phyloP scores from a whole-genome alignment of 2,329 filamentous ascomycete species.

The Ceratocystis albifundus region DNA sequence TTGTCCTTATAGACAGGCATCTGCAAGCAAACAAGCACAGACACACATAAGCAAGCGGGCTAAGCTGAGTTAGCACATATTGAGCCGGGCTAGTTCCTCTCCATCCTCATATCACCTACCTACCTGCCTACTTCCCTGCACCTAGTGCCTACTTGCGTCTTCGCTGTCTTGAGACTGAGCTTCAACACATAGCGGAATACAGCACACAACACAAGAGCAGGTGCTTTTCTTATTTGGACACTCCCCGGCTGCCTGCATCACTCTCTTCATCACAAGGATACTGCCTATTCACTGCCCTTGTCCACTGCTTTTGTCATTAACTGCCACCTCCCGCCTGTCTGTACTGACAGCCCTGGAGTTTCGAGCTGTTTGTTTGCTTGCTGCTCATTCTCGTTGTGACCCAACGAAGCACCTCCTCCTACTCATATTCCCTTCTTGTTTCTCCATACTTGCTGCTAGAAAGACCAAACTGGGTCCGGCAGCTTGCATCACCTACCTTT shows the following conservation, averaged over 20 bases:
- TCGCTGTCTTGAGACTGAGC: neutral
- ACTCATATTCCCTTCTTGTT: neutral
- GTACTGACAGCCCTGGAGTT: slow-evolving; percentile 3
- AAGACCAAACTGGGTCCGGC: neutral
- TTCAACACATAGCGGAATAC: neutral
- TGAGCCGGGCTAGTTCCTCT: slow-evolving; percentile 6
- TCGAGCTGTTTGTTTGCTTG: slow-evolving; percentile 1
- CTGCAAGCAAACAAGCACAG: slow-evolving; percentile 8
- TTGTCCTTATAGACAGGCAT: neutral
- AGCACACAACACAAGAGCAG: neutral
- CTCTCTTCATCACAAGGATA: slow-evolving; percentile 6
- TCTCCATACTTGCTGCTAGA: neutral
- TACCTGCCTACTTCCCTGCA: no score
- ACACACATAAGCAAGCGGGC: slow-evolving; percentile 2
- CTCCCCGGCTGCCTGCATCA: neutral
- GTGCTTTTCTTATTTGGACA: neutral
- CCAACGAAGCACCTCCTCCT: neutral
- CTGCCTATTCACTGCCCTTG: slow-evolving; percentile 8
- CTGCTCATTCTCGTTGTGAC: neutral
- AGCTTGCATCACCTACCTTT: neutral
- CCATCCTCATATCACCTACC: neutral
- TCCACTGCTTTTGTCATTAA: slow-evolving; percentile 3
- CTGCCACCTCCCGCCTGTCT: slow-evolving; percentile 8
- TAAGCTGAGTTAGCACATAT: slow-evolving; percentile 6
- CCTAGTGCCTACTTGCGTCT: neutral